Conservation (phyloP, 345 rosid species). For the Citrus inodora region DNA sequence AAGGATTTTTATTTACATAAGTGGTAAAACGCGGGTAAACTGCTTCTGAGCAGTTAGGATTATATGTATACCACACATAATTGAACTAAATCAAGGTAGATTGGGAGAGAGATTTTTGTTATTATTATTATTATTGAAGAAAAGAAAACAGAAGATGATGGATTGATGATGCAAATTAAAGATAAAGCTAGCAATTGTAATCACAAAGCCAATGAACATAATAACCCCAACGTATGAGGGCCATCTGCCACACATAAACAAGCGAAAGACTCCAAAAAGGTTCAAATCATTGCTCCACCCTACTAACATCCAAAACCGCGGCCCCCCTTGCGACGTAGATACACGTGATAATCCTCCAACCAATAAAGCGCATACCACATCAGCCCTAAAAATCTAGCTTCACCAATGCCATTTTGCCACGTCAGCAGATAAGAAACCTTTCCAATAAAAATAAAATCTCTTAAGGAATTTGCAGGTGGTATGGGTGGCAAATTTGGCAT, state of each 20-base stretch:
- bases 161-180: background rate
- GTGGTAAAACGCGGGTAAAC: no score
- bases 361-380: constrained; percentile 33
- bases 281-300: constrained; percentile 36
- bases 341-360: constrained; percentile 49
- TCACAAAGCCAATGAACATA: constrained; percentile 45
- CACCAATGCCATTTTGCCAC: constrained; percentile 37
- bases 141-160: background rate
- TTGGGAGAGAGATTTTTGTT: background rate
- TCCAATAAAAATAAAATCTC: constrained; percentile 13
- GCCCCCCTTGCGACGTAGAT: constrained; percentile 10
- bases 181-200: constrained; percentile 16
- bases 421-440: constrained; percentile 43
- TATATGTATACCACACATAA: no score
- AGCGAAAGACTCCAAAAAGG: constrained; percentile 57
- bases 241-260: constrained; percentile 47
- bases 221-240: constrained; percentile 57
- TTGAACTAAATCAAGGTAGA: background rate
- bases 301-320: constrained; percentile 30
- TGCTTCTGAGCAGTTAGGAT: no score
- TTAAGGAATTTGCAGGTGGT: constrained; percentile 23
- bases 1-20: no score
- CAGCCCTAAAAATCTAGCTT: constrained; percentile 35
- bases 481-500: constrained; percentile 24
- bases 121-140: background rate